Base-by-base conservation (phyloP, 495 filamentous ascomycete genomes). In the Cercophora samala region DNA sequence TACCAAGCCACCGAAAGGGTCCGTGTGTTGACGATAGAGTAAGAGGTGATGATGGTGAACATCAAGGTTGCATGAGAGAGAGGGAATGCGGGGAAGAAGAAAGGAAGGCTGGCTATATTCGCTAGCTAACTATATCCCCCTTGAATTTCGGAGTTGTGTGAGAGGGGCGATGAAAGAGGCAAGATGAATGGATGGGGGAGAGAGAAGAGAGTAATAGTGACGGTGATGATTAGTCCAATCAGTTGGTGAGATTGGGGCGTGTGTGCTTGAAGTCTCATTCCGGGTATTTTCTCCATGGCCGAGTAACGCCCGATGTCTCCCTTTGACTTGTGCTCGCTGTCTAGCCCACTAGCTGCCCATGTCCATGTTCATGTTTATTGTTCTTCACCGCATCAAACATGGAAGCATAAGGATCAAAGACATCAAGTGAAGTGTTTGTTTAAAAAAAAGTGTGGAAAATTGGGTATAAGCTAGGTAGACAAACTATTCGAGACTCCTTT, bases 251-350 rank as follows among this genome's bases (percentile, higher is more conserved):
- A 42, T 13, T 25, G 5, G 5, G 18, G 19, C 13, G 23, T 22
- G 17, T 5, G 9, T 32, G 29, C 29, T 32, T 32, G 29, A 32
- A 32, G 29, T 13, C 52, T 66, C 63, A 63, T 69, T 66, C 67
- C 67, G 67, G 67, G 59, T 63, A 69, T 69, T 69, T 64, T 60
- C 58, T 23, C 51, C 21, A 51, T 37, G 58, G 26, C n/a, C 62
- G 23, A 59, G 42, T 19, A 51, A 51, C 58, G 11, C 59, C 59
- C 62, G 21, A 37, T 51, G 15, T 1, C 0, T 46, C 15, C 15
- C 15, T 46, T 46, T 46, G 37, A 46, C 9, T 46, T 32, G 29
- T 32, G 4, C 29, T 32, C 29, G 4, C 8, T 32, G 29, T 32
- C 58, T 58, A 19, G 32, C 66, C 63, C 63, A 69, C 63, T n/a